Percentiles rank a stretch among this genome's conserved stretches.
phyloP scores from a whole-genome alignment of 306 rosid genomes.

The Vachellia collinsii region DNA sequence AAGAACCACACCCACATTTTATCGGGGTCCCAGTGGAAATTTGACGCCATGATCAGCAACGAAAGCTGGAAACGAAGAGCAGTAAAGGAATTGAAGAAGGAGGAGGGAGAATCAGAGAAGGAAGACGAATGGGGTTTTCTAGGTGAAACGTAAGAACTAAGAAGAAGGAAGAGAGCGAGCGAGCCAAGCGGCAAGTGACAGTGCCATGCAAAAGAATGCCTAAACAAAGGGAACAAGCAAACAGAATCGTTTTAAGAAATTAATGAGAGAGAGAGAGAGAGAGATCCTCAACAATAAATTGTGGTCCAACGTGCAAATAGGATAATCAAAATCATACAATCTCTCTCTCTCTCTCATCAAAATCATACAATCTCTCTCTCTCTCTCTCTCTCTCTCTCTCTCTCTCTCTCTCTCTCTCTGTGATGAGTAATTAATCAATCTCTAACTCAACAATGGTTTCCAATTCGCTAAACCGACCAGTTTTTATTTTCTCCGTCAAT shows the following conservation, averaged over 20 bases:
- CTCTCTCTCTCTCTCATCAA: too few relatives aligned
- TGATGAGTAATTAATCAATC: too few relatives aligned
- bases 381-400: too few relatives aligned
- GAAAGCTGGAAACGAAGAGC: neutral
- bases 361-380: too few relatives aligned
- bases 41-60: slow-evolving; percentile 37
- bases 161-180: neutral
- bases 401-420: too few relatives aligned
- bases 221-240: slow-evolving; percentile 30
- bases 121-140: neutral
- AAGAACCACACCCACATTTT: slow-evolving; percentile 31
- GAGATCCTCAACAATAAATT: neutral
- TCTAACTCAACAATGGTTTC: too few relatives aligned
- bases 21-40: slow-evolving; percentile 35
- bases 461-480: too few relatives aligned
- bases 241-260: slow-evolving; percentile 30
- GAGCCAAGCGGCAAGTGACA: slow-evolving; percentile 48
- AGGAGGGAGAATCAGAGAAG: neutral
- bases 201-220: slow-evolving; percentile 60
- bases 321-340: too few relatives aligned
- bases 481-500: too few relatives aligned
- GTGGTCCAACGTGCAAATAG: too few relatives aligned
- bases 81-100: neutral
- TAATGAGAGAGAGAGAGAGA: slow-evolving; percentile 1
- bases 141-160: neutral